Conservation (phyloP, 2,329 filamentous ascomycete genomes). For the Coleophoma eucalyptorum region DNA sequence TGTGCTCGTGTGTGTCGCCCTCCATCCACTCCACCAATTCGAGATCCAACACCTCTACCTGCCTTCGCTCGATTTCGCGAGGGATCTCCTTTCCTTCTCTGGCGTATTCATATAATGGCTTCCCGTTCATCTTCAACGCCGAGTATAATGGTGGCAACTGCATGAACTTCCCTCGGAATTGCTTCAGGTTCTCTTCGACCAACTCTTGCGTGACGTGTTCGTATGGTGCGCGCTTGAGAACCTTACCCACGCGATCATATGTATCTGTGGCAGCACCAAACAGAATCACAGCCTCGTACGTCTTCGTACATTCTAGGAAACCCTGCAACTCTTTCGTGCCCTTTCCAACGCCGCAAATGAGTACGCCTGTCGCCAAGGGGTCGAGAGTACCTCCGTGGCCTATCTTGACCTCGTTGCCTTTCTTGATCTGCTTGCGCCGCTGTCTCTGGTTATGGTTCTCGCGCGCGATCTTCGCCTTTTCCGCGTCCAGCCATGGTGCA, state of each 20-base stretch:
- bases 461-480: conserved; percentile 49
- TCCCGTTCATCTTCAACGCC: conserved; percentile 88
- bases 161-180: conserved; percentile 78
- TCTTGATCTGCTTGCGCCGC: conserved; percentile 53
- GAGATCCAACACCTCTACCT: conserved; percentile 73
- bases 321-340: conserved; percentile 79
- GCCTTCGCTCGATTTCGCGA: conserved; percentile 74
- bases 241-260: conserved; percentile 83
- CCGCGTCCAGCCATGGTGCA: conserved; percentile 67
- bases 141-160: conserved; percentile 93
- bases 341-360: conserved; percentile 82
- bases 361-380: conserved; percentile 86
- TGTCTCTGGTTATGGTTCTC: conserved; percentile 57
- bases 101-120: conserved; percentile 94
- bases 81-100: conserved; percentile 85
- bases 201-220: conserved; percentile 75
- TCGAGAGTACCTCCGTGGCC: conserved; percentile 96
- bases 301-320: conserved; percentile 88
- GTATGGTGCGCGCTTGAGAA: conserved; percentile 72
- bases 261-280: conserved; percentile 93
- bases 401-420: conserved; percentile 75
- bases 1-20: conserved; percentile 73
- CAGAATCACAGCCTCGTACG: conserved; percentile 83
- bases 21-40: conserved; percentile 84
- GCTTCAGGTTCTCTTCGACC: conserved; percentile 71